phyloP scores from a whole-genome alignment of 257 asterid species.

The Coffea eugenioides region DNA sequence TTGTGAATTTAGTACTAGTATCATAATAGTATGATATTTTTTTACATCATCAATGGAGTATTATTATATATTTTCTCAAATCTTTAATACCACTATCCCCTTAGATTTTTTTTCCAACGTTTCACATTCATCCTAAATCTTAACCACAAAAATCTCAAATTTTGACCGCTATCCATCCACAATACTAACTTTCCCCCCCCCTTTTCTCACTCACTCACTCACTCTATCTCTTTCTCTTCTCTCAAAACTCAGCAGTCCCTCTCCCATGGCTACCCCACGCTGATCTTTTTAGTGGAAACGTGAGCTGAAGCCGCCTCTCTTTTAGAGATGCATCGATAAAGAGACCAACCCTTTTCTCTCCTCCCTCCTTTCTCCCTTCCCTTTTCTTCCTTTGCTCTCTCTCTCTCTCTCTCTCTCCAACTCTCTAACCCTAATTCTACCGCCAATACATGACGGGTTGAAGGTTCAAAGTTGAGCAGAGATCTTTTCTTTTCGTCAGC shows the following conservation, averaged over 20 bases:
- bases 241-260: slow-evolving; percentile 11
- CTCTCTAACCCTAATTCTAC: slow-evolving; percentile 37
- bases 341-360: neutral
- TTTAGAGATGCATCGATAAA: slow-evolving; percentile 18
- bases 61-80: no score
- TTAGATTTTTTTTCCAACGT: slow-evolving; percentile 12
- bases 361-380: neutral
- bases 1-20: no score
- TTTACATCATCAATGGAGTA: neutral
- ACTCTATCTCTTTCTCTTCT: no score
- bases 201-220: slow-evolving; percentile 13
- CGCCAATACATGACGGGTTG: neutral
- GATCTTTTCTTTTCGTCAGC: neutral
- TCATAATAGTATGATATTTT: no score
- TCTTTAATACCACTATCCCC: neutral
- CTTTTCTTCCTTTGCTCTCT: slow-evolving; percentile 6
- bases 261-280: slow-evolving; percentile 58
- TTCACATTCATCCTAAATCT: slow-evolving; percentile 29
- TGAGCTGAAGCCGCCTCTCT: slow-evolving; percentile 36
- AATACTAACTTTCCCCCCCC: neutral
- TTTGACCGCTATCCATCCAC: slow-evolving; percentile 22
- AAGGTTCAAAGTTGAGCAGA: neutral
- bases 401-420: slow-evolving; percentile 11
- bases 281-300: slow-evolving; percentile 46
- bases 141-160: slow-evolving; percentile 23